Percentiles rank a stretch among this genome's conserved stretches.
phyloP scores from a whole-genome alignment of 192 early-diverging fungal species.

The Podila clonocystis region DNA sequence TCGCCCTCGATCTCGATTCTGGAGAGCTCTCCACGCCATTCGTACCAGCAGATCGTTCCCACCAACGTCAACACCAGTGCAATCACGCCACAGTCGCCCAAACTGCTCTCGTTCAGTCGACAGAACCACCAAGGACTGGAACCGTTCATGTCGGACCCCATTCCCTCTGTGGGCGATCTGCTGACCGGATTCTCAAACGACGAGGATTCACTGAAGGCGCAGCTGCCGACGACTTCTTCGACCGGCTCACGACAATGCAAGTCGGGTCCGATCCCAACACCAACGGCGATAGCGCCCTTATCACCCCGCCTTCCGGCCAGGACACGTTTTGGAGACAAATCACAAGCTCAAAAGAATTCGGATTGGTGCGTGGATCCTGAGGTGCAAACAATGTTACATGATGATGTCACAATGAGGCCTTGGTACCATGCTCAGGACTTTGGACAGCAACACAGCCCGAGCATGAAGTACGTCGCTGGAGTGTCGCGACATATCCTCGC shows the following conservation, averaged over 20 bases:
- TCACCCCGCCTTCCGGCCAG: not conserved
- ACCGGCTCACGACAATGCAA: not conserved
- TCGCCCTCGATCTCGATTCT: not conserved
- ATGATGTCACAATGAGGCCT: not conserved
- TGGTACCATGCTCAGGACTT: not conserved
- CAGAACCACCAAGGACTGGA: no score
- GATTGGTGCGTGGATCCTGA: conserved; percentile 6
- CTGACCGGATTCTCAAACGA: not conserved
- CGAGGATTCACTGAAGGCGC: not conserved
- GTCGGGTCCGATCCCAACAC: not conserved
- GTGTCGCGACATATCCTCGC: conserved; percentile 27
- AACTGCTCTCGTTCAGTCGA: not conserved
- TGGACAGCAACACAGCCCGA: not conserved
- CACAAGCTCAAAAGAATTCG: not conserved
- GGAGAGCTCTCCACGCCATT: not conserved
- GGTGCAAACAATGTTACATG: no score
- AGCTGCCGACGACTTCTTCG: not conserved
- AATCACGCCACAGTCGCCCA: not conserved
- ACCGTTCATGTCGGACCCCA: not conserved
- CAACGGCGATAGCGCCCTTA: not conserved
- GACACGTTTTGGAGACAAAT: conserved; percentile 6
- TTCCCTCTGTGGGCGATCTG: not conserved
- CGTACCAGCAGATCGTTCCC: not conserved
- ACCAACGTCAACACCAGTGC: not conserved
- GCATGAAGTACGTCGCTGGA: not conserved